These are phyloP conservation scores for Tricholoma saponaceum DNA, from an alignment of 768 basidiomycete species.

Conservation along the genomic window DNA sequence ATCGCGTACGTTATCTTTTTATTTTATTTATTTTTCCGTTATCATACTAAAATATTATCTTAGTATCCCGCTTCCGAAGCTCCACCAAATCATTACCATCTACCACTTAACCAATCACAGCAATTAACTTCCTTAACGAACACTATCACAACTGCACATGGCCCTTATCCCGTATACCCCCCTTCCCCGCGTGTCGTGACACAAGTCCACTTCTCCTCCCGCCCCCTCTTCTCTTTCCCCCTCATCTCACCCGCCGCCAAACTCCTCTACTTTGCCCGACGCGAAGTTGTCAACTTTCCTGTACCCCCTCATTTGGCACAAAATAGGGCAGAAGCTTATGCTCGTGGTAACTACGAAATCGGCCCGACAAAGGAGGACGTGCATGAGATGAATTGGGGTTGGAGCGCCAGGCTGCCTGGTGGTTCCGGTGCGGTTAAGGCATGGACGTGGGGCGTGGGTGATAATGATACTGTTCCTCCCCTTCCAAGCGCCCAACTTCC, in stretches of 20 bases:
- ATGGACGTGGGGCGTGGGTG: neutral
- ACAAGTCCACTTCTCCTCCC: constrained; percentile 25
- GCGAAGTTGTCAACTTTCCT: constrained; percentile 43
- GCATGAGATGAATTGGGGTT: constrained; percentile 46
- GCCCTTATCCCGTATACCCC: constrained; percentile 45
- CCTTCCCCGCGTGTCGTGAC: constrained; percentile 22
- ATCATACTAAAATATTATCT: neutral
- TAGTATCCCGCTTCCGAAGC: constrained; percentile 57
- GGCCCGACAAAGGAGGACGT: constrained; percentile 58
- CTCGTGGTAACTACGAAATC: constrained; percentile 17
- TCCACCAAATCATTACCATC: constrained; percentile 54
- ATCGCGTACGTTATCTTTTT: constrained; percentile 31
- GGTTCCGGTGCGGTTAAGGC: constrained; percentile 3
- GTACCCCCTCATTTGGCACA: constrained; percentile 36
- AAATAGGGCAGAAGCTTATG: constrained; percentile 22
- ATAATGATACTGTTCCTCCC: neutral
- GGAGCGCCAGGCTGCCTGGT: constrained; percentile 25
- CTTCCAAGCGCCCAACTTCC: too few relatives aligned
- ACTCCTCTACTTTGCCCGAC: constrained; percentile 56
- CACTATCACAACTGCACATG: constrained; percentile 33
- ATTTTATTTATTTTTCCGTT: constrained; percentile 4
- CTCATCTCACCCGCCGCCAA: constrained; percentile 55
- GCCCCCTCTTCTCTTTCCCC: constrained; percentile 31
- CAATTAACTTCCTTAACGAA: constrained; percentile 9
- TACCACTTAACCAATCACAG: constrained; percentile 39